These are phyloP conservation scores for Penicillium sp. DNA, from an alignment of 2,329 filamentous ascomycete species.

Conservation along the genomic window DNA sequence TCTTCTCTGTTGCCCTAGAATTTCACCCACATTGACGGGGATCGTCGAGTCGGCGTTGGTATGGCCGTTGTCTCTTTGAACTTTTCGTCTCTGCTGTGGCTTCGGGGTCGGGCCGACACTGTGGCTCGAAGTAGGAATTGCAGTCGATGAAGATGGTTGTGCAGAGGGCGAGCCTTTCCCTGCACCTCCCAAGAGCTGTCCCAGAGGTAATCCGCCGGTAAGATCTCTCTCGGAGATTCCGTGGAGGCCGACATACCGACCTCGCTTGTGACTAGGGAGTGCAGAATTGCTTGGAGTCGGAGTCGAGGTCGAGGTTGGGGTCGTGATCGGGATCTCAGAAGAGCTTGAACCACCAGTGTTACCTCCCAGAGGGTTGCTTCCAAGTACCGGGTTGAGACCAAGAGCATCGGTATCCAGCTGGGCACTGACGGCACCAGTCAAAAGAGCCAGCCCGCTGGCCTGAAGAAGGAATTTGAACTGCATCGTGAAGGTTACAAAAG, in stretches of 20 bases:
- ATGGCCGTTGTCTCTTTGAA: neutral
- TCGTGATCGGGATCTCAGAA: neutral
- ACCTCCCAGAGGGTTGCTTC: neutral
- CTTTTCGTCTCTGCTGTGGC: too few species aligned
- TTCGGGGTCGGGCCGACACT: neutral
- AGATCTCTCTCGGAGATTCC: neutral
- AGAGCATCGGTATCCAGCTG: neutral
- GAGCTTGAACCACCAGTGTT: neutral
- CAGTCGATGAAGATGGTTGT: neutral
- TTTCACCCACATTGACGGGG: neutral
- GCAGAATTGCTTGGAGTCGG: neutral
- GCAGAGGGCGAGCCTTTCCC: neutral
- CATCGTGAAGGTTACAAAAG: neutral
- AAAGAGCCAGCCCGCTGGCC: neutral
- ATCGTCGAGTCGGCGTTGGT: neutral
- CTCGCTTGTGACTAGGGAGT: neutral
- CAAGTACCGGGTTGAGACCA: neutral
- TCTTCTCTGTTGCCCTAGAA: neutral
- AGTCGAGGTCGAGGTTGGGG: neutral
- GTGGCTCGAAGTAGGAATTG: neutral
- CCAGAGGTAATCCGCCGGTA: neutral
- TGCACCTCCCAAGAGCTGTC: neutral
- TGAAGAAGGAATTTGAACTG: neutral
- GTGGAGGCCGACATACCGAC: neutral
- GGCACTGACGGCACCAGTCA: neutral